phyloP scores from a whole-genome alignment of 352 stramenopile genomes.

The Globisporangium canariense region DNA sequence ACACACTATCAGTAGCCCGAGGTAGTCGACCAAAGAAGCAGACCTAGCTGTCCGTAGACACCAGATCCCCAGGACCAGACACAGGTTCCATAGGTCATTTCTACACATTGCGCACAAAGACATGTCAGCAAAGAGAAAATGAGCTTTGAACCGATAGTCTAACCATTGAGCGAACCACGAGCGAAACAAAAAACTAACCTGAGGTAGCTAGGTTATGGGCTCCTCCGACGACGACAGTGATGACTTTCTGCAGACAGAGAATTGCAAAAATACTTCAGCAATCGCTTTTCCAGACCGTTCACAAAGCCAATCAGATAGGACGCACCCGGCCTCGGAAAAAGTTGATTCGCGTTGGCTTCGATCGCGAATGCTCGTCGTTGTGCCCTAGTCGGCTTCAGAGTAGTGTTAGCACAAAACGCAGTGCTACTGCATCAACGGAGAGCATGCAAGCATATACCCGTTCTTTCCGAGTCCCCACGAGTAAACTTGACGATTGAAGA shows the following conservation, averaged over 20 bases:
- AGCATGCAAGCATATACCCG: conserved; percentile 33
- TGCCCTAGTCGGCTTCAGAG: conserved; percentile 57
- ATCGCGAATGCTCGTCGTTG: conserved; percentile 41
- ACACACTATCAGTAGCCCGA: not conserved
- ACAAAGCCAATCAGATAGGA: not conserved
- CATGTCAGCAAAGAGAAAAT: not conserved
- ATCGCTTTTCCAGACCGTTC: not conserved
- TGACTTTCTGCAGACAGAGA: conserved; percentile 56
- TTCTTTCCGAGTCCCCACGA: conserved; percentile 67
- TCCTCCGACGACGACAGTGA: conserved; percentile 45
- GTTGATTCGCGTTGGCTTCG: conserved; percentile 69
- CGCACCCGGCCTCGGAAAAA: conserved; percentile 60
- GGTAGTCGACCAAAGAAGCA: not conserved
- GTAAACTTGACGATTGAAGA: conserved; percentile 76
- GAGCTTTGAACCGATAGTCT: not conserved
- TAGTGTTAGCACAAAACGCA: not conserved
- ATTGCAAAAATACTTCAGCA: not conserved
- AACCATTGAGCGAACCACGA: not conserved
- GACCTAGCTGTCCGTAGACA: conserved; percentile 66
- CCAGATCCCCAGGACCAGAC: conserved; percentile 74
- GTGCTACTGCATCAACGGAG: not conserved
- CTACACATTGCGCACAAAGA: conserved; percentile 16
- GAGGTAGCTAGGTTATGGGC: conserved; percentile 65
- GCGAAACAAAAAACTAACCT: conserved; percentile 24
- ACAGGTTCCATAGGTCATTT: conserved; percentile 51